Base-by-base conservation (phyloP, 2,329 filamentous ascomycete genomes). In the Aspergillus persii region DNA sequence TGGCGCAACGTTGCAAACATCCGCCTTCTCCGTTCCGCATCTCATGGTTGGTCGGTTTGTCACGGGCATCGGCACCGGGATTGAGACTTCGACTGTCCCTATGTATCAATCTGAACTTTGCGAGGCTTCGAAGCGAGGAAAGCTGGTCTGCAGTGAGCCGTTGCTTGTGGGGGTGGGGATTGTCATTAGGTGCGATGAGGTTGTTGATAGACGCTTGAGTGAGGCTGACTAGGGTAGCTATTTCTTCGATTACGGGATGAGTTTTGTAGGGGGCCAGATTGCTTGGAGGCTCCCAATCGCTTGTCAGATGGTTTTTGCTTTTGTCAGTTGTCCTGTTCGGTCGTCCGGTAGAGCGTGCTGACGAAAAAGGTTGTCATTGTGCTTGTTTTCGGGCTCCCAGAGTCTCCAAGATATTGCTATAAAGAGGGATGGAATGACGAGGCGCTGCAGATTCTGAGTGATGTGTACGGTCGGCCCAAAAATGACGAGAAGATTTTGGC, bases 41-140 rank as follows among this genome's bases (percentile, higher is more conserved):
- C 58, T 77, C 18, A 71, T 76, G 53, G 72, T 82, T 29, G 80
- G 79, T 12, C 76, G 81, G 29, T 77, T 79, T 53, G 74, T 84
- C 29, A 81, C 80, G 1, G 81, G 80, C 5, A 74, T 84, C 57
- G 80, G 81, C 1, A 81, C 81, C 54, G 82, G 82, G 2, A 74
- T 81, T 59, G 69, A 72, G 53, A 74, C 72, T 3, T 74, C 73
- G n/a, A 73, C 69, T 2, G 72, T 76, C 4, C 74, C 74, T 3
- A 73, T 71, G 67, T 78, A 79, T 56, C 79, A 81, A 59, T 73
- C 76, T 0, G 80, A 82, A 59, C 69, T 81, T 0, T 79, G 75
- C 55, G 73, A 77, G 59, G 72, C 74, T 0, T 68, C 73, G 15
- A 75, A 74, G 47, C 69, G 80, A 12, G 80, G 79, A 11, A 71